Evolutionary conservation across 345 rosid genomes (phyloP).

Genomic region (Dovyalis caffra): DNA sequence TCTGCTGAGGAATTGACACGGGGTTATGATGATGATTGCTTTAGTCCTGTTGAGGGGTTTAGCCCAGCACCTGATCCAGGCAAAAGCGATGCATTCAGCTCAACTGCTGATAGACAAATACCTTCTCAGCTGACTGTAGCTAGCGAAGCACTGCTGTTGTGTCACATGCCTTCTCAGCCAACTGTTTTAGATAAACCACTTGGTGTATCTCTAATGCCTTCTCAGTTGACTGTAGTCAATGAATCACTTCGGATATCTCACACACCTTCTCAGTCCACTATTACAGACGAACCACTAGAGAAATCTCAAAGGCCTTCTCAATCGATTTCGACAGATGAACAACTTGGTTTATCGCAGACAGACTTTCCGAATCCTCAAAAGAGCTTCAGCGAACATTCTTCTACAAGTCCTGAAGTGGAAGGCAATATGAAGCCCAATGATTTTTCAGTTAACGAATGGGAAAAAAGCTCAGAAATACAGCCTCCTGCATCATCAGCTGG

Average conservation of each 20-base stretch:
- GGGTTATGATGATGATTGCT: constrained; percentile 70
- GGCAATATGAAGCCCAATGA: constrained; percentile 38
- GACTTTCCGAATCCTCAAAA: constrained; percentile 35
- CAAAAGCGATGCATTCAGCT: constrained; percentile 71
- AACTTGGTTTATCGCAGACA: constrained; percentile 3
- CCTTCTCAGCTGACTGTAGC: constrained; percentile 43
- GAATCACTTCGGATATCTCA: constrained; percentile 1
- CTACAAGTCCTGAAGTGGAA: constrained; percentile 41
- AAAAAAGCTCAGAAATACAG: constrained; percentile 46
- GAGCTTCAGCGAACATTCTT: constrained; percentile 43
- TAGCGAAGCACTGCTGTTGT: constrained; percentile 24
- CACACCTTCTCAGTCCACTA: constrained; percentile 6
- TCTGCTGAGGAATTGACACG: constrained; percentile 46
- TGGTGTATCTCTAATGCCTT: constrained; percentile 8
- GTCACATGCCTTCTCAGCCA: constrained; percentile 28
- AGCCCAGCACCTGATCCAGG: constrained; percentile 59
- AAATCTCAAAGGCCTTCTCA: constrained; percentile 20
- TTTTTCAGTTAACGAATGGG: constrained; percentile 49
- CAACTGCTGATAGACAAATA: constrained; percentile 58
- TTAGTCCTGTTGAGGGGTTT: constrained; percentile 65
- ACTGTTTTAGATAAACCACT: constrained; percentile 3
- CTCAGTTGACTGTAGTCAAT: constrained; percentile 2
- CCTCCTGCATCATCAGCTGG: constrained; percentile 39
- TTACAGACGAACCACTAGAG: neutral
- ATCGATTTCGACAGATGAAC: neutral